phyloP scores from a whole-genome alignment of 140 eudicot genomes.

The Stevia rebaudiana region DNA sequence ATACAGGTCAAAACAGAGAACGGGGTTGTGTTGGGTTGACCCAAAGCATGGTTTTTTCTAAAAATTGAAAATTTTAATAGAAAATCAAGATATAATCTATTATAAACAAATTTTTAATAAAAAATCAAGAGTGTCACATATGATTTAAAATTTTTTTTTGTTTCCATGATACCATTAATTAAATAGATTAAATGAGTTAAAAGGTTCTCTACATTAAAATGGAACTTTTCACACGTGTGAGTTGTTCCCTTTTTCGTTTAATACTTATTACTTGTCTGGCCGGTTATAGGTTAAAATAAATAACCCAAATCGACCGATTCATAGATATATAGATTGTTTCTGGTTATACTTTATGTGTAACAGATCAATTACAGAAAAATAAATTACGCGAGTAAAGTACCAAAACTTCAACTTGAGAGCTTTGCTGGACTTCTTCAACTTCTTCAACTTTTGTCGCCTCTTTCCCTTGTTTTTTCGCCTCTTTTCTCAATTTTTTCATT shows the following conservation, averaged over 20 bases:
- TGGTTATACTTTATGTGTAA: neutral
- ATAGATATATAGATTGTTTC: neutral
- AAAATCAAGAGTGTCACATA: neutral
- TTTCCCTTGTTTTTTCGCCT: conserved; percentile 79
- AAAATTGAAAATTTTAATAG: neutral
- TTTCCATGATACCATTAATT: neutral
- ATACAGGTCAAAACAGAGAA: neutral
- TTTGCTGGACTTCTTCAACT: conserved; percentile 57
- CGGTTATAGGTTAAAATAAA: too few species aligned
- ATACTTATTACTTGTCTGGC: neutral
- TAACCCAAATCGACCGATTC: neutral
- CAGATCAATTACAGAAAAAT: neutral
- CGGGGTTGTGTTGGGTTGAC: neutral
- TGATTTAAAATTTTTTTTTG: neutral
- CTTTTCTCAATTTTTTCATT: conserved; percentile 64
- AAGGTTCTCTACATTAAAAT: neutral
- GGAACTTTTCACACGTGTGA: neutral
- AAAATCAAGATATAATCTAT: neutral
- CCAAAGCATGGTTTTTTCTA: neutral
- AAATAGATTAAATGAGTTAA: neutral
- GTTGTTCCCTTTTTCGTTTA: neutral
- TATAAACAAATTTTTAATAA: too few species aligned
- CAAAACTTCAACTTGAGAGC: conserved; percentile 74
- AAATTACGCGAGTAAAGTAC: conserved; percentile 28
- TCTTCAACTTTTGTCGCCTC: conserved; percentile 45